Evolutionary conservation across 202 grass and related monocot species (phyloP).

Genomic region (Thinopyrum obtusiflorum): DNA sequence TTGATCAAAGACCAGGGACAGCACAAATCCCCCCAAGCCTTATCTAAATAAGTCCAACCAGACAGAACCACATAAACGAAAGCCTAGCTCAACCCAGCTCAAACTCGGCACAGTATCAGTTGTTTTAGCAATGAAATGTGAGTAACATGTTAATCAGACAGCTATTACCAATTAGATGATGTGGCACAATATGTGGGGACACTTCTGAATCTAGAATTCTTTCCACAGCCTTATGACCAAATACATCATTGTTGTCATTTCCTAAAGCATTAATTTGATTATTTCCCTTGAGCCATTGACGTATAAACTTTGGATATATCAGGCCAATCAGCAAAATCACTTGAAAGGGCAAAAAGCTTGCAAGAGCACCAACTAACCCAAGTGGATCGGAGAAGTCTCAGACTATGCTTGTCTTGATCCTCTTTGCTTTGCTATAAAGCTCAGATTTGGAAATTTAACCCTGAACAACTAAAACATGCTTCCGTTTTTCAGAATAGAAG

Average conservation of each 20-base stretch:
- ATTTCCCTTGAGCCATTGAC: not conserved
- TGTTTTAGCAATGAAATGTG: not conserved
- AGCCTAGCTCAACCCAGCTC: not conserved
- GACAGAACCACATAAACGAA: not conserved
- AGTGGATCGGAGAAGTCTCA: not conserved
- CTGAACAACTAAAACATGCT: not conserved
- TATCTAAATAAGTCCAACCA: not conserved
- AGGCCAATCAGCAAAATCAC: not conserved
- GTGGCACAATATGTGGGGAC: not conserved
- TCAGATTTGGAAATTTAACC: conserved; percentile 1
- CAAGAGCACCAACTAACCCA: not conserved
- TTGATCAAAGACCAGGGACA: not conserved
- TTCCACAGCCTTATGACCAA: not conserved
- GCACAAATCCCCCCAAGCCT: not conserved
- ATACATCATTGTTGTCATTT: not conserved
- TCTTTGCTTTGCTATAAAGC: not conserved
- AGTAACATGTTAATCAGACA: not conserved
- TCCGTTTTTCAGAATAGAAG: not conserved
- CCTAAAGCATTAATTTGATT: not conserved
- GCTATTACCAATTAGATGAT: not conserved
- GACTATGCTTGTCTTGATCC: not conserved
- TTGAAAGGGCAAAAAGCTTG: not conserved
- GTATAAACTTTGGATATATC: not conserved
- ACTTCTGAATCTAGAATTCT: not conserved
- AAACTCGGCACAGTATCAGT: not conserved